phyloP scores from a whole-genome alignment of 2,329 filamentous ascomycete genomes.

The Apiospora saccharicola region DNA sequence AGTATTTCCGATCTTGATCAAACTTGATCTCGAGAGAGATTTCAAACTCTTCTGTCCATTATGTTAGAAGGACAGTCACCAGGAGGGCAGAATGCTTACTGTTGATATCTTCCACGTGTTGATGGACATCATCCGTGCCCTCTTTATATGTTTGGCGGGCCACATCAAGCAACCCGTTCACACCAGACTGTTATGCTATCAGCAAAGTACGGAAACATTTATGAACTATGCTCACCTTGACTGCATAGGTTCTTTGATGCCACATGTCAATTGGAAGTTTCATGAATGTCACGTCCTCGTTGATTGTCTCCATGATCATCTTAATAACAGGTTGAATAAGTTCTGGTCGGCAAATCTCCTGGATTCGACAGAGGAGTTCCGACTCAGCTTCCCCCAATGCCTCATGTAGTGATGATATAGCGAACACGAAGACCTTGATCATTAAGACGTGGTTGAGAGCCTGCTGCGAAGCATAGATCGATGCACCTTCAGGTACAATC shows the following conservation, averaged over 20 bases:
- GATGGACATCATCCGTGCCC: constrained; percentile 77
- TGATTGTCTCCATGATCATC: constrained; percentile 75
- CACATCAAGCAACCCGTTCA: constrained; percentile 87
- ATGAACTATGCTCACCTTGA: constrained; percentile 63
- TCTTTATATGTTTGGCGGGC: constrained; percentile 91
- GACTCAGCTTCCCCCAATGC: constrained; percentile 71
- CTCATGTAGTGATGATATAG: constrained; percentile 71
- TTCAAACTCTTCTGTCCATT: constrained; percentile 57
- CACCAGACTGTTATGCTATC: constrained; percentile 65
- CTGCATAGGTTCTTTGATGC: constrained; percentile 89
- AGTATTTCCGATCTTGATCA: constrained; percentile 81
- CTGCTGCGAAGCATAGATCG: constrained; percentile 76
- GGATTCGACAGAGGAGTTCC: constrained; percentile 71
- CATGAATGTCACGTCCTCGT: constrained; percentile 81
- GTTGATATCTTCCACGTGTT: constrained; percentile 62
- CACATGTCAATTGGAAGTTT: constrained; percentile 83
- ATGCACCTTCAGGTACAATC: constrained; percentile 71
- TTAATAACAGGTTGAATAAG: constrained; percentile 67
- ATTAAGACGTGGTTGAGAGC: constrained; percentile 87
- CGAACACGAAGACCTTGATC: constrained; percentile 80
- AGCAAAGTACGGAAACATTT: constrained; percentile 25
- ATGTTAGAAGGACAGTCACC: background rate
- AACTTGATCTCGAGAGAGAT: constrained; percentile 74
- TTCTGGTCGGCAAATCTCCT: constrained; percentile 71
- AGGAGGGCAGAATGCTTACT: background rate